A percentile compares a stretch with the other conserved stretches of the same genome.
These are phyloP conservation scores for Boeremia lycopersici DNA, from an alignment of 2,329 filamentous ascomycete genomes.

Conservation along the genomic window DNA sequence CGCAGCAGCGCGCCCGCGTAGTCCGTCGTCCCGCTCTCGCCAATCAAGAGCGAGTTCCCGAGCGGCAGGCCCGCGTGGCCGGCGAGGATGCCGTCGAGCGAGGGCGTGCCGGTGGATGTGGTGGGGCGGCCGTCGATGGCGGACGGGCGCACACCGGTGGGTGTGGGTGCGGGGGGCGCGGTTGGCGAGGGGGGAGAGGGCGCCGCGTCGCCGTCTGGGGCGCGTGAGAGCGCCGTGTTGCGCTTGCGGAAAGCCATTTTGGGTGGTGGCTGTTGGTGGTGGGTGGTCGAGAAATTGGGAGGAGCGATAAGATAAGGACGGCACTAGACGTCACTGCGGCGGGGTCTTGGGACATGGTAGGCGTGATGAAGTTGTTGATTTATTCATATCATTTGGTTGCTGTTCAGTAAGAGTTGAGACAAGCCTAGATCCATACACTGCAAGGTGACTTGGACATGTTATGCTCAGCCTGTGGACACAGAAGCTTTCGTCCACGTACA, in stretches of 20 bases:
- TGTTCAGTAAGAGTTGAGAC: too few relatives aligned
- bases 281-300: conserved; percentile 11
- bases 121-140: conserved; percentile 85
- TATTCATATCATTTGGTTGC: too few relatives aligned
- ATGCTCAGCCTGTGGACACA: too few relatives aligned
- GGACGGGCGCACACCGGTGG: conserved; percentile 74
- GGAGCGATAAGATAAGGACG: conserved; percentile 6
- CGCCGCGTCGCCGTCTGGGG: conserved; percentile 27
- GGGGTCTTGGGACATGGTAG: too few relatives aligned
- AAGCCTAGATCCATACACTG: too few relatives aligned
- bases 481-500: too few relatives aligned
- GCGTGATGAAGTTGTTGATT: too few relatives aligned
- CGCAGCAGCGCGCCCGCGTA: conserved; percentile 83
- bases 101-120: conserved; percentile 88
- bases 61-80: conserved; percentile 85
- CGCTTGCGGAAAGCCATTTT: conserved; percentile 72
- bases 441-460: too few relatives aligned
- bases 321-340: conserved; percentile 3
- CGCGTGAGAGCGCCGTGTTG: conserved; percentile 62
- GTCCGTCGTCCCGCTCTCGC: conserved; percentile 92
- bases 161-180: conserved; percentile 22
- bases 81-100: conserved; percentile 82
- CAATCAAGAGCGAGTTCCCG: conserved; percentile 78
- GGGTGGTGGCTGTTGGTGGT: not conserved
- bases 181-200: conserved; percentile 15